Conservation (phyloP, 768 basidiomycete species). For the Tulasnella sp. region DNA sequence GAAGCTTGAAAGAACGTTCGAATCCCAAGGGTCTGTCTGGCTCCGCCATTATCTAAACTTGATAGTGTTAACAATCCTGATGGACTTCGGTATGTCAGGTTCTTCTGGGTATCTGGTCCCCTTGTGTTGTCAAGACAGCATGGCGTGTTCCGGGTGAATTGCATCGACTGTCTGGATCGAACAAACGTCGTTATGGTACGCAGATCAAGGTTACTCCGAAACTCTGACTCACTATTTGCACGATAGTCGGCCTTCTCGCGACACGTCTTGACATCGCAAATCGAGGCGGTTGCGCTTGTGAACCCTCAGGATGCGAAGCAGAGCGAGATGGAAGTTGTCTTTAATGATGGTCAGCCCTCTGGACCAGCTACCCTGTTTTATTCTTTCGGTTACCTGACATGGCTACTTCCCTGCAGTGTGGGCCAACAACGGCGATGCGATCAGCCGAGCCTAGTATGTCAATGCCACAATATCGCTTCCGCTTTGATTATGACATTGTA, state of each 20-base stretch:
- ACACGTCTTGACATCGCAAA: slow-evolving; percentile 62
- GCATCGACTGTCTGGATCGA: slow-evolving; percentile 90
- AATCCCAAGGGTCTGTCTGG: slow-evolving; percentile 58
- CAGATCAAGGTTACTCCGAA: not conserved
- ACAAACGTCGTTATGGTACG: slow-evolving; percentile 87
- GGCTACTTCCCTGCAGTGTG: slow-evolving; percentile 45
- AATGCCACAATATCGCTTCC: not conserved
- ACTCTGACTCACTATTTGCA: not conserved
- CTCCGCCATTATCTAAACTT: not conserved
- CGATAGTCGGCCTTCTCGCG: slow-evolving; percentile 82
- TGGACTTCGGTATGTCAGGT: slow-evolving; percentile 34
- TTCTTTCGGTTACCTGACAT: too few relatives aligned
- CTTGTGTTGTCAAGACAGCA: slow-evolving; percentile 67
- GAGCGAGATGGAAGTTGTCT: slow-evolving; percentile 55
- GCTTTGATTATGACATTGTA: not conserved
- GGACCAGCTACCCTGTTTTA: too few relatives aligned
- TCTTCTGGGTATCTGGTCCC: slow-evolving; percentile 70
- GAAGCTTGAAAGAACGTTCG: slow-evolving; percentile 62
- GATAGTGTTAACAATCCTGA: not conserved
- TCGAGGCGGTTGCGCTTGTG: slow-evolving; percentile 60
- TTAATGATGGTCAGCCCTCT: slow-evolving; percentile 58
- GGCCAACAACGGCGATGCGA: slow-evolving; percentile 97
- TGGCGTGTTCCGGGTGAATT: slow-evolving; percentile 83
- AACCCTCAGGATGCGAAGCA: slow-evolving; percentile 41
- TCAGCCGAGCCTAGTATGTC: slow-evolving; percentile 75